Conservation (phyloP, 345 rosid species). For the Brassica juncea region DNA sequence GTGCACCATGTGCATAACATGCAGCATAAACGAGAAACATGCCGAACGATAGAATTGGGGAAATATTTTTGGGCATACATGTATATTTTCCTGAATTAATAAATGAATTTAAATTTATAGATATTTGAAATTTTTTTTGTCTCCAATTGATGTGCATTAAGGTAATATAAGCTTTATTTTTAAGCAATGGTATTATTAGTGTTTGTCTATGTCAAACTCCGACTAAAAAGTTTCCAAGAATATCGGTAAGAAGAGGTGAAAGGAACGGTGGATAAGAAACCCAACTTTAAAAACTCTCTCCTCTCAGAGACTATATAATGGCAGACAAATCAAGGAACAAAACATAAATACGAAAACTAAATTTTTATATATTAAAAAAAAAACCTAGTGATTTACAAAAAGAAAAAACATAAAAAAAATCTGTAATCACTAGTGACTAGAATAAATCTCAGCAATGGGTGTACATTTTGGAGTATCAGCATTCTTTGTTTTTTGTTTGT, state of each 20-base stretch:
- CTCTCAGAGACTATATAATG: slow-evolving; percentile 17
- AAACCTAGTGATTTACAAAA: slow-evolving; percentile 10
- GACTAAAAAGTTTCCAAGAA: background rate
- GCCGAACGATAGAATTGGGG: no score
- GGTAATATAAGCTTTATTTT: no score
- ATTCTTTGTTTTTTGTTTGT: slow-evolving; percentile 18
- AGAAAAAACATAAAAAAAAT: background rate
- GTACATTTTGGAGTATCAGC: slow-evolving; percentile 10
- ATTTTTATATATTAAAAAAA: background rate
- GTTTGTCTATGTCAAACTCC: background rate
- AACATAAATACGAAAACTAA: background rate
- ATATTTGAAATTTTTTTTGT: no score
- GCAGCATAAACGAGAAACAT: no score
- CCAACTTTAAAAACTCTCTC: background rate
- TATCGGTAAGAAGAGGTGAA: background rate
- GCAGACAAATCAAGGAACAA: slow-evolving; percentile 1
- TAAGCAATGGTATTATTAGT: background rate
- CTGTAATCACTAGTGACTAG: slow-evolving; percentile 18
- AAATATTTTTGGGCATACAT: no score
- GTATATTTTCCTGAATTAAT: no score
- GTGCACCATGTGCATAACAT: no score
- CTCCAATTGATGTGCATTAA: no score
- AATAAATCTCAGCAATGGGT: slow-evolving; percentile 22
- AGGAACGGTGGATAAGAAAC: slow-evolving; percentile 20
- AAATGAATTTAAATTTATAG: no score